phyloP scores from a whole-genome alignment of 805 yeast species.

The Barnettozyma pratensis region DNA sequence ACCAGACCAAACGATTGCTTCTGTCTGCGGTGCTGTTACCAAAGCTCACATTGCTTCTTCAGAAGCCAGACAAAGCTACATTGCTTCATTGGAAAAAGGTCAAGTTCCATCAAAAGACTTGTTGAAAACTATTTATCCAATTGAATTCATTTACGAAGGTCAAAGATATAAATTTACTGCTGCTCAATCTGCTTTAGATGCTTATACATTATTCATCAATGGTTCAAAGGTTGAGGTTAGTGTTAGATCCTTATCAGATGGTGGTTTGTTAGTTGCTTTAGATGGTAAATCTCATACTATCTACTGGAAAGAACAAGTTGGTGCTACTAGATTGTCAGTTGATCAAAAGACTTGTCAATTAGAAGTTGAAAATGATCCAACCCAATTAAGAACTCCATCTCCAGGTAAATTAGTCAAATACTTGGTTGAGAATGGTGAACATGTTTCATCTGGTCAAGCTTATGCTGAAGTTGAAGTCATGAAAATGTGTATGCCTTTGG shows the following conservation, averaged over 20 bases:
- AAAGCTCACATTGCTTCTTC: conserved; percentile 82
- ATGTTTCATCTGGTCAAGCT: conserved; percentile 83
- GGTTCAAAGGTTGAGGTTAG: conserved; percentile 89
- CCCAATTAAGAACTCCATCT: conserved; percentile 96
- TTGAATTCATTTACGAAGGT: conserved; percentile 95
- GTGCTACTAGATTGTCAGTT: conserved; percentile 90
- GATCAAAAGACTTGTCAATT: conserved; percentile 92
- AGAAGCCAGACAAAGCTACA: conserved; percentile 63
- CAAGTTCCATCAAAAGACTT: conserved; percentile 84
- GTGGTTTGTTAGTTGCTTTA: conserved; percentile 82
- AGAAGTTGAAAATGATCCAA: conserved; percentile 96
- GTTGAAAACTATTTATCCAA: conserved; percentile 82
- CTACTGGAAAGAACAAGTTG: conserved; percentile 97
- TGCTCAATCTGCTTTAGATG: conserved; percentile 82
- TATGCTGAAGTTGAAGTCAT: conserved; percentile 98
- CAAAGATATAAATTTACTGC: conserved; percentile 91
- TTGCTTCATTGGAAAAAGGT: conserved; percentile 82
- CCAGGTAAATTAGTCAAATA: conserved; percentile 97
- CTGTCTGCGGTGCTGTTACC: conserved; percentile 97
- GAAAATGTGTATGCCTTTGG: conserved; percentile 99
- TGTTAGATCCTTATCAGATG: conserved; percentile 86
- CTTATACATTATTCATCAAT: conserved; percentile 84
- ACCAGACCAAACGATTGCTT: conserved; percentile 88
- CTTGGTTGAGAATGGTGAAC: conserved; percentile 94
- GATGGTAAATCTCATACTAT: conserved; percentile 94